Base-by-base conservation (phyloP, 257 asterid species). In the Cynanchum wilfordii region DNA sequence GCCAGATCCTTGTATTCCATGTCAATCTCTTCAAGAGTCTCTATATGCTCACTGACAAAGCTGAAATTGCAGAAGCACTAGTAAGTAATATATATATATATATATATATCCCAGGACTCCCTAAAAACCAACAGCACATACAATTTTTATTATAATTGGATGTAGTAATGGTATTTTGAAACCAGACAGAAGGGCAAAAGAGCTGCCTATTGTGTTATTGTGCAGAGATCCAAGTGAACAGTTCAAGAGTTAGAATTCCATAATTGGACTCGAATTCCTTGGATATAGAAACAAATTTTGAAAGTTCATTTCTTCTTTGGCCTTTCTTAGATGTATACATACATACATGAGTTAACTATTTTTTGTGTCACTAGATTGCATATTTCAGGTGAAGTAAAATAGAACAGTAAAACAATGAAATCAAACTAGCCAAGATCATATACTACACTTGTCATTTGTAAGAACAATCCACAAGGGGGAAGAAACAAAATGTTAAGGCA, bases 31-130 rank as follows among this genome's bases (percentile, higher is more conserved):
- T 94, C 99, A 16, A 94, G 96, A 9, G 99, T 94, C 79, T 94
- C 99, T 72, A 94, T 94, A 84, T 94, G 99, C 92, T 94, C 99
- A 36, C 98, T 94, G 74, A 94, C 98, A 72, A 94, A 94, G 84
- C 99, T 94, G 95, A 78, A 77, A 74, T 70, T 69, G 56, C 6
- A 76, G 77, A 38, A 63, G 11, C 60, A 45, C 9, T 68, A 20
- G 16, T 24, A 56, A 63, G 40, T 72, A n/a, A n/a, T n/a, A n/a
- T n/a, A 47, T 56, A 13, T 52, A 56, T 62, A 44, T 60, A 76
- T 45, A 6, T 33, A 3, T 33, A 33, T 33, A 42, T 42, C 1
- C 7, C 47, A 42, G 47, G 47, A 42, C 47, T 42, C 47, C 47
- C 11, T 42, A 7, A 42, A 42, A 42, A 42, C 47, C 47, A 42